Conservation (phyloP, 331 rosid genomes). For the Malus hybrid region DNA sequence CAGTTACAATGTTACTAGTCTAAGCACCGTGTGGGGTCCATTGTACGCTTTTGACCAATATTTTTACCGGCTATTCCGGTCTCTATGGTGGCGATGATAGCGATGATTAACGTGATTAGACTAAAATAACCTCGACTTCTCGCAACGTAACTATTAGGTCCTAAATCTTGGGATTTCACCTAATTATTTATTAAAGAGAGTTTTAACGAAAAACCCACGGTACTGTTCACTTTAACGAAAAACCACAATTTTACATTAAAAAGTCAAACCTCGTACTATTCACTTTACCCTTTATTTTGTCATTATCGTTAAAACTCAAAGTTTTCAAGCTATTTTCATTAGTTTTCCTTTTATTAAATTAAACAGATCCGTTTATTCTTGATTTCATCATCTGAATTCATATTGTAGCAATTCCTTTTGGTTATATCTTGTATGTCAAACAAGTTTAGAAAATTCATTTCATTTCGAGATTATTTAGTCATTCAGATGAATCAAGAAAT, state of each 20-base stretch:
- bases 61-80: conserved; percentile 37
- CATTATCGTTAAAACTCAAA: too few species aligned
- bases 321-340: too few species aligned
- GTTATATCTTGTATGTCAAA: not conserved
- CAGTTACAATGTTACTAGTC: not conserved
- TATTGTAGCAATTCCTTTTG: not conserved
- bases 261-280: too few species aligned
- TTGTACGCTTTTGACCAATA: conserved; percentile 19
- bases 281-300: too few species aligned
- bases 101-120: not conserved
- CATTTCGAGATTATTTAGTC: not conserved
- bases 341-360: too few species aligned
- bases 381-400: not conserved
- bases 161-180: not conserved
- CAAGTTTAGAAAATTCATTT: not conserved
- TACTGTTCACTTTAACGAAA: too few species aligned
- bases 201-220: too few species aligned
- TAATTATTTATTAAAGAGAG: too few species aligned
- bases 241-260: too few species aligned
- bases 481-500: too few species aligned
- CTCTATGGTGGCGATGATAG: too few species aligned
- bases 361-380: not conserved
- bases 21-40: conserved; percentile 19
- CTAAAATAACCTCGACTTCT: not conserved
- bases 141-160: not conserved